phyloP scores from a whole-genome alignment of 768 basidiomycete genomes.

The Calocybe indica region DNA sequence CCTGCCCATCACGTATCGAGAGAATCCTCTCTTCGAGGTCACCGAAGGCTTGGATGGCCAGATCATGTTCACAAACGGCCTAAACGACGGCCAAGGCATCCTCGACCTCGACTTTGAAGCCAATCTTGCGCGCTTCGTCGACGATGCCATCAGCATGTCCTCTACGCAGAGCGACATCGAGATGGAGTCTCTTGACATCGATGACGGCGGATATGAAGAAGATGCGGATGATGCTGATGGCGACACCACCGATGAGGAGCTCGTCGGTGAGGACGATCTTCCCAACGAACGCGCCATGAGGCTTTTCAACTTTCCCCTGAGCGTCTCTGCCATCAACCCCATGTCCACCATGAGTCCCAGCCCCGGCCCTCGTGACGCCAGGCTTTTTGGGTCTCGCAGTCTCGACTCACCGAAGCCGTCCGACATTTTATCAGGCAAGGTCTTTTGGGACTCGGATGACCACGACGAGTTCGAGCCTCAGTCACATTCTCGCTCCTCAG shows the following conservation, averaged over 20 bases:
- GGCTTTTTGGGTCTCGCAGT: slow-evolving; percentile 19
- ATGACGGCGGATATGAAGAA: slow-evolving; percentile 41
- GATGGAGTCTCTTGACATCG: slow-evolving; percentile 32
- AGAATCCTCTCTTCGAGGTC: slow-evolving; percentile 56
- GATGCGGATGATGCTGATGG: slow-evolving; percentile 53
- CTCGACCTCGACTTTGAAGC: slow-evolving; percentile 70
- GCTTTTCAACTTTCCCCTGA: slow-evolving; percentile 60
- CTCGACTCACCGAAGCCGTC: slow-evolving; percentile 49
- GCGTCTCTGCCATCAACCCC: slow-evolving; percentile 64
- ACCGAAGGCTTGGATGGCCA: slow-evolving; percentile 73
- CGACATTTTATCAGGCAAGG: slow-evolving; percentile 61
- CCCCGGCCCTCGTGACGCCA: slow-evolving; percentile 32
- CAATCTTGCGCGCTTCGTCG: slow-evolving; percentile 46
- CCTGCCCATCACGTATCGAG: slow-evolving; percentile 19
- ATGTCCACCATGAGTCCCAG: slow-evolving; percentile 68
- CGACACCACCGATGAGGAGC: slow-evolving; percentile 80
- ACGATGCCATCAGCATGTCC: slow-evolving; percentile 33
- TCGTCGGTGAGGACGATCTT: slow-evolving; percentile 68
- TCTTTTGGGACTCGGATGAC: slow-evolving; percentile 48
- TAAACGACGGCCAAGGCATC: slow-evolving; percentile 47
- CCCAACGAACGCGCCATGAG: slow-evolving; percentile 74
- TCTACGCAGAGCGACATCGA: slow-evolving; percentile 48
- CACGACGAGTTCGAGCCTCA: slow-evolving; percentile 28
- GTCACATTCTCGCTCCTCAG: slow-evolving; percentile 19
- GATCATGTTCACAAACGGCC: slow-evolving; percentile 64